These are phyloP conservation scores for Phylloporus sp. DNA, from an alignment of 768 basidiomycete genomes.

Conservation along the genomic window DNA sequence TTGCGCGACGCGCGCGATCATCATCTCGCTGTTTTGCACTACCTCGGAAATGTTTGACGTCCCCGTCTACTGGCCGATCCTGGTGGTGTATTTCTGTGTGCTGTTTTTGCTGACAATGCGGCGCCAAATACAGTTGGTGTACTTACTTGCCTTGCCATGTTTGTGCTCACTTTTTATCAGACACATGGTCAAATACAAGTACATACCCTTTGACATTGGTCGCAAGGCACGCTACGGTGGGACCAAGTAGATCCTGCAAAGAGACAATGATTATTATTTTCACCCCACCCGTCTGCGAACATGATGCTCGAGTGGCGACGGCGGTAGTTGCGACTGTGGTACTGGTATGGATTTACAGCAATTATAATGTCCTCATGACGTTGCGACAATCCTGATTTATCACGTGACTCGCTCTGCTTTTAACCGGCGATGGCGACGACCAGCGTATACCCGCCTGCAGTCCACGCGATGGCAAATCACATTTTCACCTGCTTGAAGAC, in stretches of 20 bases:
- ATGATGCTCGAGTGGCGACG: conserved; percentile 12
- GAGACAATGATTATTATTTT: conserved; percentile 5
- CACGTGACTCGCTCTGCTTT: conserved; percentile 13
- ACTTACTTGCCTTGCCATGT: neutral
- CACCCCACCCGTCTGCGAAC: conserved; percentile 7
- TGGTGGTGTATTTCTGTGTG: conserved; percentile 94
- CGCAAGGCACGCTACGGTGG: conserved; percentile 85
- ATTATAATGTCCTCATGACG: conserved; percentile 21
- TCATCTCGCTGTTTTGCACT: conserved; percentile 76
- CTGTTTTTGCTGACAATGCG: conserved; percentile 95
- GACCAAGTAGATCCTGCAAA: conserved; percentile 35
- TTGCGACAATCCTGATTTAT: neutral
- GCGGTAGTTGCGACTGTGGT: conserved; percentile 20
- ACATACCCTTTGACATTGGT: conserved; percentile 92
- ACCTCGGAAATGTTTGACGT: conserved; percentile 86
- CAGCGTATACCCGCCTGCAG: conserved; percentile 27
- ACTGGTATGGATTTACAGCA: conserved; percentile 28
- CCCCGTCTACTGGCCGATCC: conserved; percentile 98
- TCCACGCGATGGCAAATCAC: conserved; percentile 37
- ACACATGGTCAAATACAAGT: conserved; percentile 99
- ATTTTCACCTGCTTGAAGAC: conserved; percentile 33
- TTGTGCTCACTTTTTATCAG: conserved; percentile 36
- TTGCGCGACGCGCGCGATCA: conserved; percentile 83
- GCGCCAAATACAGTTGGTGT: conserved; percentile 84
- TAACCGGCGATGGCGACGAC: conserved; percentile 13